These are phyloP conservation scores for Orbilia brochopaga DNA, from an alignment of 2,329 filamentous ascomycete genomes.

Conservation along the genomic window DNA sequence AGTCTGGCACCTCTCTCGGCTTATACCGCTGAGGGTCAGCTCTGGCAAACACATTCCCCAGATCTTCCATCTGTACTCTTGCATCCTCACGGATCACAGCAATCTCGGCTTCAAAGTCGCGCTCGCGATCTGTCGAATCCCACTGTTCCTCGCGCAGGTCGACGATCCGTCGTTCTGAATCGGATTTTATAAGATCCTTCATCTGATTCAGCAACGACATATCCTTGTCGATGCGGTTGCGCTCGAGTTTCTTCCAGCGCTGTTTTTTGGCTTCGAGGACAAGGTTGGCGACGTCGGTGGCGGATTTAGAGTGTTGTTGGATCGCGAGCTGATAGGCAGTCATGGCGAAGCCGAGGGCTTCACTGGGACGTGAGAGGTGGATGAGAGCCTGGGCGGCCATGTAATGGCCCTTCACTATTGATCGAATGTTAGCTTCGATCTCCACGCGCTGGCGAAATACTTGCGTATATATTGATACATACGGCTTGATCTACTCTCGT, in stretches of 20 bases:
- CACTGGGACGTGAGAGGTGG: constrained; percentile 72
- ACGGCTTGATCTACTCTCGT: too few relatives aligned
- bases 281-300: constrained; percentile 72
- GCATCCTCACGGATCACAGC: constrained; percentile 62
- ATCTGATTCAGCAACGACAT: constrained; percentile 68
- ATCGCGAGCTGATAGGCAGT: constrained; percentile 75
- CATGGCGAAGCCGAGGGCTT: constrained; percentile 73
- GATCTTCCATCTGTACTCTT: constrained; percentile 55
- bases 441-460: not conserved
- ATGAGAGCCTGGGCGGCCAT: constrained; percentile 71
- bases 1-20: constrained; percentile 72
- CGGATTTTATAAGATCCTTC: constrained; percentile 62
- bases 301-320: constrained; percentile 68
- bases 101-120: constrained; percentile 48
- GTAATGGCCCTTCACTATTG: constrained; percentile 39
- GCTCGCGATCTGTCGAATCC: constrained; percentile 61
- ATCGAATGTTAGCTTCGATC: not conserved
- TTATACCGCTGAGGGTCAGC: constrained; percentile 61
- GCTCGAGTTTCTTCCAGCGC: constrained; percentile 79
- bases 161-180: constrained; percentile 60
- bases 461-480: too few relatives aligned
- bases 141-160: constrained; percentile 59
- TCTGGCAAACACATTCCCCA: constrained; percentile 64
- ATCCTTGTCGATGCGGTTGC: constrained; percentile 64
- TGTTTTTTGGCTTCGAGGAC: constrained; percentile 83